Conservation (phyloP, 352 stramenopile genomes). For the Globisporangium alternatum region DNA sequence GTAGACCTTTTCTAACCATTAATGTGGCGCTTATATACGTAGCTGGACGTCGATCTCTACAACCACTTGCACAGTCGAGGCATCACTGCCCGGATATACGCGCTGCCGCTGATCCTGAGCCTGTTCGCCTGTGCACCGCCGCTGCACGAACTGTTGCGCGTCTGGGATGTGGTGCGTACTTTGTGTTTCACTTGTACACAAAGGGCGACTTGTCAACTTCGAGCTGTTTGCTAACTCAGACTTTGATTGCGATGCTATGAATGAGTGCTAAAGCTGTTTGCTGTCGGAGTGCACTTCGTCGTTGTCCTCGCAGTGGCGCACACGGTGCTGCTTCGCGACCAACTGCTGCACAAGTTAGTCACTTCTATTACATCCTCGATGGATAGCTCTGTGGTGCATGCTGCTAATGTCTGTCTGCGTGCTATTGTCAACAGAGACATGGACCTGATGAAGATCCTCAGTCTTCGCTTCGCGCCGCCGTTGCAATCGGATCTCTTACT, state of each 20-base stretch:
- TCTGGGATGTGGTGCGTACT: conserved; percentile 86
- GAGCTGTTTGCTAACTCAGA: not conserved
- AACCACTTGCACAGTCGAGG: conserved; percentile 66
- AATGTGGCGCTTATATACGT: not conserved
- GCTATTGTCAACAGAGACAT: conserved; percentile 49
- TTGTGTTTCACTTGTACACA: not conserved
- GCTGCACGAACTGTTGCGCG: conserved; percentile 81
- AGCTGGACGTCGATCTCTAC: conserved; percentile 79
- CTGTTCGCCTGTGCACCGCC: conserved; percentile 90
- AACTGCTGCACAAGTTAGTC: conserved; percentile 73
- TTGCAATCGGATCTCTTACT: conserved; percentile 84
- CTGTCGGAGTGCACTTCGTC: conserved; percentile 90
- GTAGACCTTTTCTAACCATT: not conserved
- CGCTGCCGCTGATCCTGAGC: conserved; percentile 85
- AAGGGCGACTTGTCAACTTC: not conserved
- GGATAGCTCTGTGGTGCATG: too few species aligned
- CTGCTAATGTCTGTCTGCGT: not conserved
- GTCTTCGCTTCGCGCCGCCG: conserved; percentile 73
- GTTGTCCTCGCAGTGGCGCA: conserved; percentile 87
- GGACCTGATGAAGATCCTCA: conserved; percentile 89
- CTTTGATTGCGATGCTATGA: not conserved
- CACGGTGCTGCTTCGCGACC: conserved; percentile 83
- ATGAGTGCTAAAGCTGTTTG: conserved; percentile 63
- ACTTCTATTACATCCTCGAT: not conserved
- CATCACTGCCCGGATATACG: conserved; percentile 87